These are phyloP conservation scores for Exserohilum turcica DNA, from an alignment of 2,329 filamentous ascomycete genomes.

Conservation along the genomic window DNA sequence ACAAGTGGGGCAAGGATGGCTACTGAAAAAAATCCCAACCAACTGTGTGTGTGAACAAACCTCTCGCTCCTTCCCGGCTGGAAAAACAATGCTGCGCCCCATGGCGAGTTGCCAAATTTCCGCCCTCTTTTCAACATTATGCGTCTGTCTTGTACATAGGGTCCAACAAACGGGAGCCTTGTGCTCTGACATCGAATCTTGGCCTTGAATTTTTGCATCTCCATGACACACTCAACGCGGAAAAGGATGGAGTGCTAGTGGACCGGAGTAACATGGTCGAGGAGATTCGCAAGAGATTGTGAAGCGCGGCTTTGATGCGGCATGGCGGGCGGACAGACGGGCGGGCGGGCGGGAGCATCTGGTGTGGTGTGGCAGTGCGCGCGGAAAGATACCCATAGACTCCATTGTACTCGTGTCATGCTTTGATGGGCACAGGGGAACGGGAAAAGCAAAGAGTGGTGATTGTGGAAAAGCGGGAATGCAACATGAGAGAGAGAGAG, in stretches of 20 bases:
- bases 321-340: too few species aligned
- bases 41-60: not conserved
- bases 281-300: constrained; percentile 64
- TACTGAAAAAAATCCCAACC: constrained; percentile 56
- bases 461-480: too few species aligned
- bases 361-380: not conserved
- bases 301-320: constrained; percentile 24
- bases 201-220: constrained; percentile 6
- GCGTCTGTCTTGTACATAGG: constrained; percentile 28
- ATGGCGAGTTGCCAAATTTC: not conserved
- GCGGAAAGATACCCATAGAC: constrained; percentile 17
- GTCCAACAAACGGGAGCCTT: constrained; percentile 2
- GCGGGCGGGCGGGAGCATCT: not conserved
- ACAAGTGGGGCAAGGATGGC: constrained; percentile 99
- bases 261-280: constrained; percentile 65
- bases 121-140: constrained; percentile 6
- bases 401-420: constrained; percentile 7
- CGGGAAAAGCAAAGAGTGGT: not conserved
- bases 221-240: constrained; percentile 66
- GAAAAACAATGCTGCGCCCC: not conserved
- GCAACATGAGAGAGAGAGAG: too few species aligned
- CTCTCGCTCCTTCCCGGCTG: not conserved
- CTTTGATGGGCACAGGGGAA: not conserved
- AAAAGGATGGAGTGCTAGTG: constrained; percentile 85
- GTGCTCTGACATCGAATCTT: constrained; percentile 11